phyloP scores from a whole-genome alignment of 192 early-diverging fungal species.

The Umbelopsis ramanniana region DNA sequence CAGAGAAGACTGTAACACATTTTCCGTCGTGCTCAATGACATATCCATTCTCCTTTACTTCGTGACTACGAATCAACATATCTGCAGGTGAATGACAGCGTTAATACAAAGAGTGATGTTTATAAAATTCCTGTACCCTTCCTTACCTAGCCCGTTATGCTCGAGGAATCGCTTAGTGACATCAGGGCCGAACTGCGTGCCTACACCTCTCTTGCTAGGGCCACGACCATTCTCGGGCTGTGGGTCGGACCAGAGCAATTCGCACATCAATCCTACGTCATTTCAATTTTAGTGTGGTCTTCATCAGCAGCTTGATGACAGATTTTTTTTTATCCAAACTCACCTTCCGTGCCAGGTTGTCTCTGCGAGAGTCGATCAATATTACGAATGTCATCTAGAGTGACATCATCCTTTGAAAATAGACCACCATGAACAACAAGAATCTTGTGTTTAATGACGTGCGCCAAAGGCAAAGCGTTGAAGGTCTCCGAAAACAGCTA shows the following conservation, averaged over 20 bases:
- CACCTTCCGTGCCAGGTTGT: conserved; percentile 55
- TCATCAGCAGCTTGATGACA: background rate
- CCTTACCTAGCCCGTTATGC: conserved; percentile 71
- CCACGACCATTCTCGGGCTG: conserved; percentile 79
- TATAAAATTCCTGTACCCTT: too few relatives aligned
- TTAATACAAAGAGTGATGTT: too few relatives aligned
- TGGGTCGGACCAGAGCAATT: conserved; percentile 98
- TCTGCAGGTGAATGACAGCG: conserved; percentile 40
- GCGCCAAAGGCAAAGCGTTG: conserved; percentile 89
- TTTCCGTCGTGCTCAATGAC: conserved; percentile 92
- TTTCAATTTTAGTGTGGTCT: conserved; percentile 2
- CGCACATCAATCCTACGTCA: conserved; percentile 84
- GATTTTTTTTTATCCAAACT: background rate
- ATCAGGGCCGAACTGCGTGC: conserved; percentile 97
- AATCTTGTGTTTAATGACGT: conserved; percentile 91
- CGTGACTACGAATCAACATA: conserved; percentile 94
- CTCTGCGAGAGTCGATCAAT: conserved; percentile 88
- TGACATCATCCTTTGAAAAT: conserved; percentile 89
- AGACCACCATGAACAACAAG: conserved; percentile 97
- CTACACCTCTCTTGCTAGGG: conserved; percentile 93
- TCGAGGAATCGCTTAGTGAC: conserved; percentile 92
- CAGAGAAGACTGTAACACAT: conserved; percentile 97
- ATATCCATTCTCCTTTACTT: conserved; percentile 98
- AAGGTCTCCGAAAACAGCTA: conserved; percentile 92
- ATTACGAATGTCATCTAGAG: conserved; percentile 87